Evolutionary conservation across 108 stramenopile genomes (phyloP).

Genomic region (Cyclotella distinguenda): DNA sequence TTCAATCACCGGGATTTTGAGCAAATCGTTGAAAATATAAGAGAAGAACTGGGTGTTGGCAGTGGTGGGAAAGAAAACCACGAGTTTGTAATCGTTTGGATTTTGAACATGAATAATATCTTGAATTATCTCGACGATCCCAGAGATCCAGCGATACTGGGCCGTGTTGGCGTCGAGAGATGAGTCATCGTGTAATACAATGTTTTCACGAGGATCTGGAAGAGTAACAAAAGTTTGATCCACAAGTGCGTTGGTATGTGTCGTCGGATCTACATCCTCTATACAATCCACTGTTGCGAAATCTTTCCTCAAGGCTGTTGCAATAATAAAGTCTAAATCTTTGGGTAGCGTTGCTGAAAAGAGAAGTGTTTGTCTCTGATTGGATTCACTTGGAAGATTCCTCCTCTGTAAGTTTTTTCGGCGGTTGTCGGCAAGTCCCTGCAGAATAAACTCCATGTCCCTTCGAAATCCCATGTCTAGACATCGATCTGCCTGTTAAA

Average conservation of each 20-base stretch:
- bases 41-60: conserved; percentile 64
- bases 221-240: conserved; percentile 43
- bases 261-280: conserved; percentile 41
- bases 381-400: not conserved
- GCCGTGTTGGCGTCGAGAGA: not conserved
- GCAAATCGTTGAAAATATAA: conserved; percentile 60
- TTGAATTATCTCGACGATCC: conserved; percentile 42
- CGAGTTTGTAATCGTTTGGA: conserved; percentile 75
- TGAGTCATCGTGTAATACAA: conserved; percentile 8
- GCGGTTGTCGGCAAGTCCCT: conserved; percentile 11
- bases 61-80: conserved; percentile 85
- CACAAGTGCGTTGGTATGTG: conserved; percentile 37
- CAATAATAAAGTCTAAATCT: conserved; percentile 58
- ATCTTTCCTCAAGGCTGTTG: conserved; percentile 46
- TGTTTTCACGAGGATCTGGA: conserved; percentile 7
- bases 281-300: conserved; percentile 49
- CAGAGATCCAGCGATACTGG: conserved; percentile 27
- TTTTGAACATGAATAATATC: conserved; percentile 62
- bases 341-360: conserved; percentile 81
- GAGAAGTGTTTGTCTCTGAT: conserved; percentile 69
- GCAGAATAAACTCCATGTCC: conserved; percentile 75
- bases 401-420: conserved; percentile 2
- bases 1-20: conserved; percentile 65
- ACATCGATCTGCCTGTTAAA: conserved; percentile 66
- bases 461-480: conserved; percentile 88